These are phyloP conservation scores for Eremochloa ophiuroides DNA, from an alignment of 176 grass and related monocot genomes.

Conservation along the genomic window DNA sequence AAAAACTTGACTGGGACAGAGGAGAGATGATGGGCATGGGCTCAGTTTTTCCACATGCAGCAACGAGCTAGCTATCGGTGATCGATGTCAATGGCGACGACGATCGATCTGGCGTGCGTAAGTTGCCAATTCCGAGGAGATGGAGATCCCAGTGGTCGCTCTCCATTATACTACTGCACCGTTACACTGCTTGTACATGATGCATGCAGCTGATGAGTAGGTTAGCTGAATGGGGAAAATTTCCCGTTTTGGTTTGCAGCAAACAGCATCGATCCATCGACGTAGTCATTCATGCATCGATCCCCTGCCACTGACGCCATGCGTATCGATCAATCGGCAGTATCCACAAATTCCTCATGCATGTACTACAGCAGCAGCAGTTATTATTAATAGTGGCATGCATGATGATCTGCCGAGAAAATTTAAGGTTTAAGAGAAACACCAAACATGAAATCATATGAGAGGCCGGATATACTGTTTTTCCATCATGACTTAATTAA, in stretches of 20 bases:
- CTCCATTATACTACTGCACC: not conserved
- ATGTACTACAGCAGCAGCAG: too few relatives aligned
- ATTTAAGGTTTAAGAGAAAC: not conserved
- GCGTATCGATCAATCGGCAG: not conserved
- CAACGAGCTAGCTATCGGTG: not conserved
- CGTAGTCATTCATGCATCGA: not conserved
- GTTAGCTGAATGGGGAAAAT: not conserved
- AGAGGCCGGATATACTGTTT: not conserved
- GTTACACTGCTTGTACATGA: not conserved
- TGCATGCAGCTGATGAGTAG: not conserved
- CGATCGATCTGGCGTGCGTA: not conserved
- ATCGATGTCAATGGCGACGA: constrained; percentile 20
- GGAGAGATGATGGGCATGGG: constrained; percentile 13
- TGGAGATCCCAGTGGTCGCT: not conserved
- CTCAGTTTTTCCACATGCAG: constrained; percentile 35
- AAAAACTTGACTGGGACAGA: constrained; percentile 46
- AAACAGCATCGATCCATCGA: not conserved
- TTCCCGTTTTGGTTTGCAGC: not conserved
- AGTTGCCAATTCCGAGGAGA: not conserved
- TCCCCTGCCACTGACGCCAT: not conserved
- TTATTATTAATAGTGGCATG: too few relatives aligned
- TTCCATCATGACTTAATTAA: not conserved
- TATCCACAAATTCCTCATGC: not conserved
- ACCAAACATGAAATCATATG: not conserved
- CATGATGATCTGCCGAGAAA: not conserved